Conservation (phyloP, 2,329 filamentous ascomycete species). For the Fusarium sp. region DNA sequence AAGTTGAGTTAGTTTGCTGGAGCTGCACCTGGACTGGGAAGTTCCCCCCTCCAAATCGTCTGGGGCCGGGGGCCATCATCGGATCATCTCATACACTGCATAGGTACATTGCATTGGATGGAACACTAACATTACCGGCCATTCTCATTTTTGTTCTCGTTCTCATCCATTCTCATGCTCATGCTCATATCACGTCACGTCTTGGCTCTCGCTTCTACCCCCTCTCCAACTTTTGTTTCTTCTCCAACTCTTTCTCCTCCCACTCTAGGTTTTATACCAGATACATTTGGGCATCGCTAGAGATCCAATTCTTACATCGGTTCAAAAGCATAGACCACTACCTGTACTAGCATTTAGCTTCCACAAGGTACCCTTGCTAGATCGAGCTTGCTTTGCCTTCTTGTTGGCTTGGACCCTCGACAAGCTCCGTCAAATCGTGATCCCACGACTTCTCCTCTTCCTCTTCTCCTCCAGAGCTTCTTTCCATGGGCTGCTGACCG, state of each 20-base stretch:
- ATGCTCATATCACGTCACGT: constrained; percentile 29
- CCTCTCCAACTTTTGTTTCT: not conserved
- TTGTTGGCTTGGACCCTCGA: constrained; percentile 30
- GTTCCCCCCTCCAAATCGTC: constrained; percentile 35
- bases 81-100: constrained; percentile 40
- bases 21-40: constrained; percentile 14
- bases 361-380: constrained; percentile 17
- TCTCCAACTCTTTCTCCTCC: constrained; percentile 1
- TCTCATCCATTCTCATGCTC: not conserved
- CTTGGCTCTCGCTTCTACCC: constrained; percentile 12
- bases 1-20: constrained; percentile 12
- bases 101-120: constrained; percentile 6
- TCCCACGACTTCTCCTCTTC: constrained; percentile 8
- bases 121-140: not conserved
- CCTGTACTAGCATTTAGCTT: constrained; percentile 15
- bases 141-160: not conserved
- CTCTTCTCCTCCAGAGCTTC: constrained; percentile 1
- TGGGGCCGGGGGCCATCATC: constrained; percentile 28
- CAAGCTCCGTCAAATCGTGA: constrained; percentile 33
- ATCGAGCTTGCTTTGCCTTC: constrained; percentile 18
- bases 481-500: constrained; percentile 44
- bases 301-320: not conserved
- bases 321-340: constrained; percentile 8
- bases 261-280: not conserved
- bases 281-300: not conserved